A percentile compares a stretch with the other conserved stretches of the same genome.
phyloP scores from a whole-genome alignment of 805 yeast species.

The Debaryomyces castellii region DNA sequence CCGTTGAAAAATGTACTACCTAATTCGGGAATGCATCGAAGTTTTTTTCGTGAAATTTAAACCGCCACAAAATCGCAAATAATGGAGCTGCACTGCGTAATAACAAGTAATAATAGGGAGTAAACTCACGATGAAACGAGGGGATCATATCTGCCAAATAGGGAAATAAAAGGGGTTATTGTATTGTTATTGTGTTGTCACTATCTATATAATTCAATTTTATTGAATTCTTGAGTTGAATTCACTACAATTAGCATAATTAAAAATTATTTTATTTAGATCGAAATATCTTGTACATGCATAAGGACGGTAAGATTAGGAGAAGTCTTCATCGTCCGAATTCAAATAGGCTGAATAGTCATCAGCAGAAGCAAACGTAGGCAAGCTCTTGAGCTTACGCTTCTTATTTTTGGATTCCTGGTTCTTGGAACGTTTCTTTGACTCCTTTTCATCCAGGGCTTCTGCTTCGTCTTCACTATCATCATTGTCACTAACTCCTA shows the following conservation, averaged over 20 bases:
- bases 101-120: background rate
- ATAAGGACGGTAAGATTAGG: slow-evolving; percentile 5
- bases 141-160: background rate
- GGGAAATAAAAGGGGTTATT: background rate
- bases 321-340: slow-evolving; percentile 58
- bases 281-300: background rate
- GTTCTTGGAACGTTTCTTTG: slow-evolving; percentile 20
- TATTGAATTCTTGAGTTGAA: no score
- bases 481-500: slow-evolving; percentile 25
- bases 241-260: background rate
- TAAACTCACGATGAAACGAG: background rate
- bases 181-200: background rate
- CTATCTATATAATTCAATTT: no score
- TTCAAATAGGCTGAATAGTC: slow-evolving; percentile 75
- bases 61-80: background rate
- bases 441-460: slow-evolving; percentile 29
- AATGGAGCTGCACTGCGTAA: background rate
- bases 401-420: slow-evolving; percentile 42
- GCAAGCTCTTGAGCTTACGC: slow-evolving; percentile 63
- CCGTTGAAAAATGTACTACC: slow-evolving; percentile 1
- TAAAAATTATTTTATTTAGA: no score
- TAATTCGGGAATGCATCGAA: background rate
- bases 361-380: slow-evolving; percentile 85
- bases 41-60: background rate
- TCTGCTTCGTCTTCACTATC: slow-evolving; percentile 9